Evolutionary conservation across 2,329 filamentous ascomycete species (phyloP), one percentile per base, ranked within the genome.

Genomic region (Coniosporium tulheliwenetii): DNA sequence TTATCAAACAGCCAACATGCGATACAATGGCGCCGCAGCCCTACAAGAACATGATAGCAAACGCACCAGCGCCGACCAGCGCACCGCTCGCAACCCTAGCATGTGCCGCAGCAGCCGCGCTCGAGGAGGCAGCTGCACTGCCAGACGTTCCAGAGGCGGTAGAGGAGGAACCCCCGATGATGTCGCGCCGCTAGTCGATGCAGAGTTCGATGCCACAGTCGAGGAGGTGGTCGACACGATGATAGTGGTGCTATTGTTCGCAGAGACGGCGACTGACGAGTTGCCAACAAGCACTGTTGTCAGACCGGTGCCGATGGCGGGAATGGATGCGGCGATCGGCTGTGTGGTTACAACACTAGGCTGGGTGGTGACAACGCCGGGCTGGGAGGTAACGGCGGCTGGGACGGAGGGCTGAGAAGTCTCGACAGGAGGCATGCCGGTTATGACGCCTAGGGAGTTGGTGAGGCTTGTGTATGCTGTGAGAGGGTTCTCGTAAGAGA

Each of bases 361-460:
- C n/a, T 63, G 52, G 44, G 66, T 60, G 16, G 60, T 61, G 30
- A 57, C 60, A 40, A 58, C 55, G 14, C 49, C 50, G 15, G 62
- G 51, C 47, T 62, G 62, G 26, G 50, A 49, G 31, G 57, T 61
- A 16, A 57, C 51, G 12, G 52, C 53, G 4, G 46, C 35, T n/a
- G 53, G 50, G 41, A 60, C 56, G 15, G 48, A 49, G 10, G 59
- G 59, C 39, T 60, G 55, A 8, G 52, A 50, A 33, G 61, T 63
- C 14, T 54, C 50, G 10, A 49, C 48, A 2, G 46, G 40, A 13
- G 67, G 66, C 55, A 63, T 58, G 45, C 65, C 66, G 36, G 68
- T 71, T 38, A 70, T 59, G 33, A 70, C 66, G 38, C 68, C 67
- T 15, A 57, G 46, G 14, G 64, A 64, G 57, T 71, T 64, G 45